Evolutionary conservation across 306 rosid species (phyloP), one percentile per base, ranked within the genome.

Genomic region (Medicago ruthenica): DNA sequence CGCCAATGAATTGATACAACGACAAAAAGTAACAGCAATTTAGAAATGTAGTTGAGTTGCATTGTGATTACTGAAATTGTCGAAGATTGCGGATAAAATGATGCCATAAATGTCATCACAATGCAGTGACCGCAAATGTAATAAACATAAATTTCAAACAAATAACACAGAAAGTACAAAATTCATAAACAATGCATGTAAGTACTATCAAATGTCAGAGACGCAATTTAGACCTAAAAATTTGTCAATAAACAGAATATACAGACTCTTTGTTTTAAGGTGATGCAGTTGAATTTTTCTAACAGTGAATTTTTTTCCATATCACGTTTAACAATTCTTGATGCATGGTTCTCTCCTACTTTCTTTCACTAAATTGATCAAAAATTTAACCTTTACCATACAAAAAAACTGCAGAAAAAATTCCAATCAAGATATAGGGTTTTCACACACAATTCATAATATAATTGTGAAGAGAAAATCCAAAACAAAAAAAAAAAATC

Each of bases 131-230:
- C 44, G 36, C 18, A 10, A 71, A 68, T 17, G 47, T 40, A 54
- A 63, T 20, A 39, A 59, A 15, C 9, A 77, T 27, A 21, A 64
- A 59, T 21, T 18, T n/a, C 31, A 22, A 69, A 61, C 36, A 36
- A 9, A 41, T 22, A 15, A 37, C 57, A 12, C 16, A 15, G 34
- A 64, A 54, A 72, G 34, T 34, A 47, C 13, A 47, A 65, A 39
- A 55, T 50, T 59, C 53, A 59, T 58, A 24, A 27, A 37, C 2
- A 21, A 71, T 16, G 31, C 40, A 71, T 41, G 62, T 72, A 82
- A 82, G 67, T 7, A 67, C 31, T 54, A 77, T n/a, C 50, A 73
- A 79, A 78, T 14, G 21, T 75, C 45, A 77, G 12, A 74, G 36
- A 60, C 59, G 20, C 41, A 73, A 71, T 47, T 48, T 48, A 9